Evolutionary conservation across 2,329 filamentous ascomycete genomes (phyloP), one percentile per base, ranked within the genome.

Genomic region (Sarocladium brachiariae): DNA sequence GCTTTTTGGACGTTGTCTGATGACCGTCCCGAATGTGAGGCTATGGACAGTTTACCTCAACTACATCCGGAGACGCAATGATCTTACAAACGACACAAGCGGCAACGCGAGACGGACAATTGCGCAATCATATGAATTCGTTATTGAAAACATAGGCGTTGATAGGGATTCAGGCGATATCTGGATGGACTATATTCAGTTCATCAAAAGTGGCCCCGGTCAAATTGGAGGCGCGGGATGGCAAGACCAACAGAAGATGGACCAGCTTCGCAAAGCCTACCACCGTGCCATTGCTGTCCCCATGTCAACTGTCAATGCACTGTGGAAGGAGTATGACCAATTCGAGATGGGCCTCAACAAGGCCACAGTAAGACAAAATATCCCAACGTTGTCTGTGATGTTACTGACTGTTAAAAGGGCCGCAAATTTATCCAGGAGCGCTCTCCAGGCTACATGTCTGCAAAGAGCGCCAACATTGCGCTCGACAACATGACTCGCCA

Each of bases 191-290:
- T 97, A 97, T 61, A 85, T 99, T 54, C 84, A 93, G 57, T 96
- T 99, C 63, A 81, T 97, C 66, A 91, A 90, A 63, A 87, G 82
- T 34, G 89, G 87, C 0, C 93, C 93, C 1, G 93, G 93, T 5
- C 83, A 83, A 52, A 80, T 93, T 52, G 92, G 91, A 23, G 93
- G 92, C 38, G 84, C 77, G 52, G 84, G 81, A 52, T 99, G 93
- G 95, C 91, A 97, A 67, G 93, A 97, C 63, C 87, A 92, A 69
- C 93, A 97, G 64, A 99, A 99, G 75, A 95, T 96, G 86, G 93
- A 99, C 60, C 76, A 87, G 58, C 71, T 99, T 49, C 85, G 93
- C 53, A 95, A 95, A 65, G 87, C 89, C 1, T 99, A 96, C 65
- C 91, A 96, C 61, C 86, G 86, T 50, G 92, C 92, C 13, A 88